Conservation (phyloP, 371 early-diverging fungal genomes). For the Parasitella parasitica region DNA sequence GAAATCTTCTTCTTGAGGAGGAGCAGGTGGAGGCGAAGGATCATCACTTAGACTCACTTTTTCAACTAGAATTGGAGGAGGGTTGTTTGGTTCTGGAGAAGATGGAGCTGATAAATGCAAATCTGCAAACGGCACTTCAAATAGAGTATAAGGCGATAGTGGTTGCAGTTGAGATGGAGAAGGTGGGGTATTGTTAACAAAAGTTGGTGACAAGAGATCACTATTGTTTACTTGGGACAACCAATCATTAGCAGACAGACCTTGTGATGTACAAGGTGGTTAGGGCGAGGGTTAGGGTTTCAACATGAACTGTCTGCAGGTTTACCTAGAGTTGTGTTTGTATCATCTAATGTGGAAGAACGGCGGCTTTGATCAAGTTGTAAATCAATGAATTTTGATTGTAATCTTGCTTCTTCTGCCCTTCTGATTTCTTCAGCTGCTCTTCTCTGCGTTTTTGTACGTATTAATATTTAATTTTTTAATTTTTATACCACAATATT, state of each 20-base stretch:
- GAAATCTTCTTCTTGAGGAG: neutral
- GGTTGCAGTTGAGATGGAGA: conserved; percentile 38
- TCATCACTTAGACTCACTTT: conserved; percentile 5
- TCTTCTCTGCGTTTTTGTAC: conserved; percentile 28
- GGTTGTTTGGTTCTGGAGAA: conserved; percentile 29
- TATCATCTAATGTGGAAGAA: conserved; percentile 30
- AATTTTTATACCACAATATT: neutral
- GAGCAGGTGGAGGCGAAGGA: conserved; percentile 2
- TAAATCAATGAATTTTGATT: conserved; percentile 45
- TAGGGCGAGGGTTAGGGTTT: neutral
- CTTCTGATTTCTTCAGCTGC: conserved; percentile 47
- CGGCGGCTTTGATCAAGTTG: conserved; percentile 32
- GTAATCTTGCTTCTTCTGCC: conserved; percentile 45
- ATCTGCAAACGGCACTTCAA: conserved; percentile 46
- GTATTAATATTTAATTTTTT: neutral
- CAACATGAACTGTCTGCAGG: neutral
- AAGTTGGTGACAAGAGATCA: conserved; percentile 17
- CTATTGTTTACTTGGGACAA: conserved; percentile 13
- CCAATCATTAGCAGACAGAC: conserved; percentile 25
- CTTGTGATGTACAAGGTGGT: conserved; percentile 14
- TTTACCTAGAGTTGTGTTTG: conserved; percentile 7
- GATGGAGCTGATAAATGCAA: conserved; percentile 38
- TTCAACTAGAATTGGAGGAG: neutral
- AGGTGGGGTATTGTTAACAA: conserved; percentile 31
- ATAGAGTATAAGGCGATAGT: conserved; percentile 32